phyloP scores from a whole-genome alignment of 805 yeast species.

The Yamadazyma ubonensis region DNA sequence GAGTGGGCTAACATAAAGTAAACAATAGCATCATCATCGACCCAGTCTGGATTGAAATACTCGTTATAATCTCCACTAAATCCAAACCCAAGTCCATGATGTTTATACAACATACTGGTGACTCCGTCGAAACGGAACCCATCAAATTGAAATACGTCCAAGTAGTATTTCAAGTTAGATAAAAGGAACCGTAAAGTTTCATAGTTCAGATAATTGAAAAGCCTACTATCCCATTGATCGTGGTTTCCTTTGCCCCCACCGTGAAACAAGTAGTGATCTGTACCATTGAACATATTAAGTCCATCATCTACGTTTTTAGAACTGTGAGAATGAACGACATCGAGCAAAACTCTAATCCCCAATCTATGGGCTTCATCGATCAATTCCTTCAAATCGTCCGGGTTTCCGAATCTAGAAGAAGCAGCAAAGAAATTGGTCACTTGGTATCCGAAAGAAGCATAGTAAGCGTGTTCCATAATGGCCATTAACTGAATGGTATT shows the following conservation, averaged over 20 bases:
- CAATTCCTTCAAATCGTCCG: conserved; percentile 88
- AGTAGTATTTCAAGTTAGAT: conserved; percentile 77
- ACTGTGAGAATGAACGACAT: conserved; percentile 95
- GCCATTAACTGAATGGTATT: conserved; percentile 97
- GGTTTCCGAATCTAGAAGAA: conserved; percentile 90
- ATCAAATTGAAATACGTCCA: conserved; percentile 83
- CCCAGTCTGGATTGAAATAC: conserved; percentile 73
- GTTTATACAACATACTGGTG: conserved; percentile 86
- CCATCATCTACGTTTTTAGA: conserved; percentile 95
- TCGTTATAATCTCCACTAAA: conserved; percentile 93
- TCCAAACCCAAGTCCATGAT: conserved; percentile 89
- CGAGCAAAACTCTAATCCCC: conserved; percentile 84
- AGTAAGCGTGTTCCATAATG: conserved; percentile 97
- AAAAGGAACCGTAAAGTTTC: conserved; percentile 87
- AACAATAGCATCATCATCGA: conserved; percentile 82
- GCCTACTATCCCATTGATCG: conserved; percentile 93
- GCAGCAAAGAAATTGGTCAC: conserved; percentile 89
- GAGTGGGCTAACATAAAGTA: conserved; percentile 91
- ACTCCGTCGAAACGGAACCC: conserved; percentile 98
- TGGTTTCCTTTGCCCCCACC: conserved; percentile 88
- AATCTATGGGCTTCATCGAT: conserved; percentile 88
- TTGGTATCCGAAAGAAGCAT: conserved; percentile 98
- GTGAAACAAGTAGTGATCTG: conserved; percentile 93
- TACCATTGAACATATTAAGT: conserved; percentile 87
- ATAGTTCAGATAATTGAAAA: conserved; percentile 87